phyloP scores from a whole-genome alignment of 2,329 filamentous ascomycete species.

The Ophiocordyceps sinensis region DNA sequence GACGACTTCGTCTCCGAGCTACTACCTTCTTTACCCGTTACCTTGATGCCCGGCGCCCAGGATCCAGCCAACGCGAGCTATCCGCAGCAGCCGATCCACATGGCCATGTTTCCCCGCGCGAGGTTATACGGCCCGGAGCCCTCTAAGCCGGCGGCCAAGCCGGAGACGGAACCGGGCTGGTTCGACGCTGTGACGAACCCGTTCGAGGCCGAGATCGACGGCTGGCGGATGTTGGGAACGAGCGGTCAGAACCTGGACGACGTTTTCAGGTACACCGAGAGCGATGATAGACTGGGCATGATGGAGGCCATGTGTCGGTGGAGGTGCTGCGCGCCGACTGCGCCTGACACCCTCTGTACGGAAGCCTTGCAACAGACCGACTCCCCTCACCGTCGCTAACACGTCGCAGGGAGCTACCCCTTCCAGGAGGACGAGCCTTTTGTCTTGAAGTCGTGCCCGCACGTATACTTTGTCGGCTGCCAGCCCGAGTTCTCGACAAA shows the following conservation, averaged over 20 bases:
- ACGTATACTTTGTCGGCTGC: slow-evolving; percentile 81
- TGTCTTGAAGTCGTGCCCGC: slow-evolving; percentile 70
- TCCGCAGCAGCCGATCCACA: slow-evolving; percentile 85
- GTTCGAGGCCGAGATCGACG: slow-evolving; percentile 80
- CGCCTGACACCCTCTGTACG: slow-evolving; percentile 83
- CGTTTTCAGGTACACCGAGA: slow-evolving; percentile 78
- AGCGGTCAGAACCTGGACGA: slow-evolving; percentile 91
- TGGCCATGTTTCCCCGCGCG: slow-evolving; percentile 74
- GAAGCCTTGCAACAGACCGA: background rate
- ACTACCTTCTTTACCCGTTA: slow-evolving; percentile 76
- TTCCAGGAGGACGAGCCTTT: slow-evolving; percentile 92
- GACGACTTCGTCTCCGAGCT: slow-evolving; percentile 72
- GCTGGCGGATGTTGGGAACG: slow-evolving; percentile 74
- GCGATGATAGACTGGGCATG: slow-evolving; percentile 64
- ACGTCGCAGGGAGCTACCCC: slow-evolving; percentile 66
- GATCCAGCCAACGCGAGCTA: slow-evolving; percentile 85
- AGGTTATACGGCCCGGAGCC: slow-evolving; percentile 49
- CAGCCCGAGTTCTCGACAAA: slow-evolving; percentile 66
- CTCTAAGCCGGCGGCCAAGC: slow-evolving; percentile 5
- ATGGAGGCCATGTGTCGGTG: slow-evolving; percentile 93
- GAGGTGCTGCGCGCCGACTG: slow-evolving; percentile 83
- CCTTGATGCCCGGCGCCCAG: slow-evolving; percentile 66
- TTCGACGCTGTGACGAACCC: slow-evolving; percentile 87
- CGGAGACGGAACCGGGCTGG: slow-evolving; percentile 44
- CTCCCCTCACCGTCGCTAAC: slow-evolving; percentile 9